Percentiles rank a stretch among this genome's conserved stretches.
These are phyloP conservation scores for Pilaira anomala DNA, from an alignment of 192 early-diverging fungal genomes.

Conservation along the genomic window DNA sequence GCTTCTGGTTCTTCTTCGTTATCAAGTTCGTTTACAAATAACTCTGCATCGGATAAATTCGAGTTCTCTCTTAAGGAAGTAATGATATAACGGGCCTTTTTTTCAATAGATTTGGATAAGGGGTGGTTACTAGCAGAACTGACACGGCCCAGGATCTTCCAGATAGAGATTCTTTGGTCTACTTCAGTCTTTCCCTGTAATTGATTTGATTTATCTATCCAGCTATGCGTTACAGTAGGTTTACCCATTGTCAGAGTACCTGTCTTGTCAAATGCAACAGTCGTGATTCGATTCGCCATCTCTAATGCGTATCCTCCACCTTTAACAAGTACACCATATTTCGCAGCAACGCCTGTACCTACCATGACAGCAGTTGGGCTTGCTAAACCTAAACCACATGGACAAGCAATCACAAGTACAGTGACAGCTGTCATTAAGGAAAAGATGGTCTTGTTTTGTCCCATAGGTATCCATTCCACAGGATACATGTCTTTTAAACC, in stretches of 20 bases:
- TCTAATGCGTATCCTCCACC: slow-evolving; percentile 75
- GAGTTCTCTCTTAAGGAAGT: background rate
- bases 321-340: slow-evolving; percentile 62
- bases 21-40: slow-evolving; percentile 19
- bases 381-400: slow-evolving; percentile 67
- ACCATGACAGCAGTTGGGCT: slow-evolving; percentile 76
- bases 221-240: slow-evolving; percentile 48
- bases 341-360: slow-evolving; percentile 66
- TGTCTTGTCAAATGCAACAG: slow-evolving; percentile 85
- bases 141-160: slow-evolving; percentile 48
- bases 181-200: background rate
- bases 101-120: slow-evolving; percentile 57
- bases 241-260: slow-evolving; percentile 75
- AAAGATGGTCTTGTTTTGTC: slow-evolving; percentile 46
- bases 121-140: slow-evolving; percentile 68
- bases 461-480: slow-evolving; percentile 39
- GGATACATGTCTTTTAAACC: slow-evolving; percentile 34
- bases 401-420: slow-evolving; percentile 70
- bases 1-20: slow-evolving; percentile 22
- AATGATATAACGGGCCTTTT: slow-evolving; percentile 22
- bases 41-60: background rate
- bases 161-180: slow-evolving; percentile 15
- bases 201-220: slow-evolving; percentile 23
- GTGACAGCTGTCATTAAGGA: slow-evolving; percentile 56
- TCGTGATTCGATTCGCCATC: slow-evolving; percentile 53